Base-by-base conservation (phyloP, 2,329 filamentous ascomycete species). In the Nemania diffusa region DNA sequence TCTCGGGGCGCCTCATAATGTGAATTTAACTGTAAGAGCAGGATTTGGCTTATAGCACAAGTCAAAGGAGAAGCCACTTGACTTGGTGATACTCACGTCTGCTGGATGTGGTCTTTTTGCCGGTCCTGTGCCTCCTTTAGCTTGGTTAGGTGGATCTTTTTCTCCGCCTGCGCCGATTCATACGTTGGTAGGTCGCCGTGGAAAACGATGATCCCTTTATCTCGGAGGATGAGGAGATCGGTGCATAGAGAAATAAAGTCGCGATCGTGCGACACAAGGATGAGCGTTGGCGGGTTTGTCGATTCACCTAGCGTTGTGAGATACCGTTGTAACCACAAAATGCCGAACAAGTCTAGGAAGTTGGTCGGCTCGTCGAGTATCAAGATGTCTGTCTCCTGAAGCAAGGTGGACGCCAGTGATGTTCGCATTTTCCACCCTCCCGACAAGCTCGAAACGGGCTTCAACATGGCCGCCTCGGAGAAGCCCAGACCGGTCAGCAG, bases 281-380 rank as follows among this genome's bases (percentile, higher is more conserved):
- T 83, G 1, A 96, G 84, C 0, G 92, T 96, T 0, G 87, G 87
- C 0, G 86, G 87, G 1, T 83, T 79, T 0, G 84, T 80, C 0
- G 78, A 78, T 22, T 88, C 85, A 3, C 84, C 83, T 2, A 90
- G 78, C 0, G 84, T 81, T 42, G 85, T 82, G 9, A 97, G 86
- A 74, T 94, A 90, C 13, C 86, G 85, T 75, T 97, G 91, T 0
- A 97, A 83, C 92, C 93, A 97, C 63, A 97, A 88, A 64, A 97
- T 94, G 0, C 92, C 92, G 0, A 94, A 84, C 0, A 97, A 82
- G 74, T 97, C 93, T 1, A 97, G 85, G 75, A 93, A 97, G 75
- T 97, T 97, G 37, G 93, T 97, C 0, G 93, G 93, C 76, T 97
- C 93, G 77, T 97, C 93, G 1, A 97, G 87, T 57, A 97, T 90